phyloP scores from a whole-genome alignment of 805 yeast species.

The Candida boleticola region DNA sequence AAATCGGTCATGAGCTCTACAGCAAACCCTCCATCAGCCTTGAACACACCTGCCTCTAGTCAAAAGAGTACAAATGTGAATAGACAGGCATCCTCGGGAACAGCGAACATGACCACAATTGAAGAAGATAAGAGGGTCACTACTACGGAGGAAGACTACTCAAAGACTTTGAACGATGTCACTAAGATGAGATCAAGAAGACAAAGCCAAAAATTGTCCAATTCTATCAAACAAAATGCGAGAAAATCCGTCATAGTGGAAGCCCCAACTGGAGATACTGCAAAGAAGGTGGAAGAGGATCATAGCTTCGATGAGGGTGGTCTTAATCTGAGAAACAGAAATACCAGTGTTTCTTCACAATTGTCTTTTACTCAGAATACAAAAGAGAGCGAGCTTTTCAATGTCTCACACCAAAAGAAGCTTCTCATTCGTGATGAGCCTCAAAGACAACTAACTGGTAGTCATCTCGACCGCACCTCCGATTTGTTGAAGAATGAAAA shows the following conservation, averaged over 20 bases:
- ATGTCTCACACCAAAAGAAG: constrained; percentile 19
- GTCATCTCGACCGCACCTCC: constrained; percentile 59
- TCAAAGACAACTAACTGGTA: constrained; percentile 27
- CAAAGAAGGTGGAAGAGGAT: constrained; percentile 12
- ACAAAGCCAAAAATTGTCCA: constrained; percentile 58
- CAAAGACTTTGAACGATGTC: constrained; percentile 71
- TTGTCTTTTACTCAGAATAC: constrained; percentile 25
- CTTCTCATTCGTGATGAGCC: constrained; percentile 38
- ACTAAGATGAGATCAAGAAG: constrained; percentile 72
- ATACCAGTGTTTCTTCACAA: constrained; percentile 24
- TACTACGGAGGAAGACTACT: constrained; percentile 49
- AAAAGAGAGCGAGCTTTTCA: constrained; percentile 26
- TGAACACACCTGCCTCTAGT: neutral
- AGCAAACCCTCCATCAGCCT: constrained; percentile 2
- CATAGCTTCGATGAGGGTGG: constrained; percentile 14
- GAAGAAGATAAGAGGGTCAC: constrained; percentile 8
- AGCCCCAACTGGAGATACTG: constrained; percentile 52
- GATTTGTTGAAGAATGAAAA: constrained; percentile 75
- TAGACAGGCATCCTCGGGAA: constrained; percentile 5
- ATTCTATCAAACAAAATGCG: constrained; percentile 55
- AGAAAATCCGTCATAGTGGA: constrained; percentile 66
- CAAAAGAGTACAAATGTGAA: neutral
- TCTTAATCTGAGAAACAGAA: constrained; percentile 10
- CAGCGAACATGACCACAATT: constrained; percentile 6
- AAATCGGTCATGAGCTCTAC: constrained; percentile 49